Evolutionary conservation across 2,329 filamentous ascomycete species (phyloP).

Genomic region (Phialemoniopsis sp.): DNA sequence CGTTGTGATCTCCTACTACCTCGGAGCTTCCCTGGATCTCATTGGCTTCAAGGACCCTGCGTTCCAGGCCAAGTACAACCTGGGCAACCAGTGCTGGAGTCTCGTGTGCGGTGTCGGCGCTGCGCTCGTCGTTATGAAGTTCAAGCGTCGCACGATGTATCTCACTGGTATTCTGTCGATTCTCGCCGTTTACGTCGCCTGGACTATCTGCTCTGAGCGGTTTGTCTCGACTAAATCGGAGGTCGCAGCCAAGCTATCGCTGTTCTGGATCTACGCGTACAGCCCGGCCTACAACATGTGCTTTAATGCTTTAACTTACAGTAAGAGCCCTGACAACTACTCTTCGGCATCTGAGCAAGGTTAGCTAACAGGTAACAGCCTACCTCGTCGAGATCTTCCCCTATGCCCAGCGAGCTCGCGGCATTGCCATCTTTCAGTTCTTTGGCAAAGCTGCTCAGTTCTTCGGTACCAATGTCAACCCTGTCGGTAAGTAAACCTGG

Average conservation of each 20-base stretch:
- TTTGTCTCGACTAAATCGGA: constrained; percentile 23
- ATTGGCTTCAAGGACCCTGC: constrained; percentile 36
- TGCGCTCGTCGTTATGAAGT: constrained; percentile 37
- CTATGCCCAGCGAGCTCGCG: constrained; percentile 21
- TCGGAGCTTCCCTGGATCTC: constrained; percentile 38
- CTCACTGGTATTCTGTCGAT: constrained; percentile 46
- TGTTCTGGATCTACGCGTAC: constrained; percentile 60
- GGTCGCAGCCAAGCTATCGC: constrained; percentile 27
- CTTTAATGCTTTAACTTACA: constrained; percentile 64
- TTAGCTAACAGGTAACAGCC: constrained; percentile 18
- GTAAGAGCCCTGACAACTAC: constrained; percentile 30
- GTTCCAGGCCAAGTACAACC: constrained; percentile 37
- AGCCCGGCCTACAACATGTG: constrained; percentile 59
- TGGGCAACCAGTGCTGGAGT: constrained; percentile 42
- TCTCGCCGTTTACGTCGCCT: constrained; percentile 43
- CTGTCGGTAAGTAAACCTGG: constrained; percentile 21
- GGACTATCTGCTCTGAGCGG: constrained; percentile 33
- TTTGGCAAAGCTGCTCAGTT: constrained; percentile 22
- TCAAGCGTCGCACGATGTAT: constrained; percentile 45
- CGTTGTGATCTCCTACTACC: constrained; percentile 45
- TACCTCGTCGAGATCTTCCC: constrained; percentile 26
- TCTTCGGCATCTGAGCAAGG: no score
- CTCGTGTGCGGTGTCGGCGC: constrained; percentile 37
- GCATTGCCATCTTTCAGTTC: constrained; percentile 26
- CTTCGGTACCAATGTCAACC: constrained; percentile 24